Base-by-base conservation (phyloP, 2,329 filamentous ascomycete genomes). In the Plenodomus tracheiphilus region DNA sequence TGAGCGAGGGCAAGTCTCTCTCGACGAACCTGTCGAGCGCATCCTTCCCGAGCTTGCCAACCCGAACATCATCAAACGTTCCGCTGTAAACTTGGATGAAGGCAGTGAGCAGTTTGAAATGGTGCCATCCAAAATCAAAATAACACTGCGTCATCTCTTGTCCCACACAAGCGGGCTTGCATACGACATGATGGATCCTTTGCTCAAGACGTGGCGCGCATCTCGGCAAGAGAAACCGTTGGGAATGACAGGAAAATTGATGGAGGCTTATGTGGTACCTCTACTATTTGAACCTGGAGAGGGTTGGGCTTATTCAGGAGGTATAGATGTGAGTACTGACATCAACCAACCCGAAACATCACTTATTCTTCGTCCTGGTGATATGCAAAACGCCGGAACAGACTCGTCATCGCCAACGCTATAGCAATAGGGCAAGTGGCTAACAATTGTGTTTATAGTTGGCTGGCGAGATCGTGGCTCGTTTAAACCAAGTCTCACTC, bases 221-320 rank as follows among this genome's bases (percentile, higher is more conserved):
- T 64, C 61, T 6, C 56, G 65, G 4, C 73, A 72, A 39, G 47
- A 58, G 32, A 44, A 21, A 4, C 44, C 59, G 3, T 15, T 34
- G 2, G 41, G 50, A 25, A 11, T 47, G 4, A 43, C 15, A 11
- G 52, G 57, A 19, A 41, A 55, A 17, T 52, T 65, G 6, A 41
- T 57, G 1, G 39, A 59, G 25, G 73, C 73, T 16, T 78, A 74
- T 65, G 65, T 62, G 2, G 46, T 45, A 15, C 65, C 68, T 11
- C 55, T 62, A 3, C 19, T 41, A 15, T 66, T 53, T 25, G 61
- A 70, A 22, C 43, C 64, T 0, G 80, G 79, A 2, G 69, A 75
- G 5, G 73, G 74, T 6, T 83, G 79, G 79, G 67, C 63, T 17
- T 83, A 83, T 53, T 78, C 80, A 15, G 61, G 69, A 3, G 70